Conservation (phyloP, 768 basidiomycete species). For the Floccularia luteovirens region DNA sequence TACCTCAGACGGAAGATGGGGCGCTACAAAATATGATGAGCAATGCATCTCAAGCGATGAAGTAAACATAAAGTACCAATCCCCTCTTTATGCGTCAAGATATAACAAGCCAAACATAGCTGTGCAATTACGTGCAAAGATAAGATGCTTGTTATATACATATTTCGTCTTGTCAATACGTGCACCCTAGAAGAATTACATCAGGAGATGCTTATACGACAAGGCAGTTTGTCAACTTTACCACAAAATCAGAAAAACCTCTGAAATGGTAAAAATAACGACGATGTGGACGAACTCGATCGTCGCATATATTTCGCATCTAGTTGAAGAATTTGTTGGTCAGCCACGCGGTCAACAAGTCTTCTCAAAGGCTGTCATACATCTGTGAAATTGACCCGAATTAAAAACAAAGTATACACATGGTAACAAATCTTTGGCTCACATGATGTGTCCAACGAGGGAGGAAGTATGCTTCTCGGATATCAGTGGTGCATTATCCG, state of each 20-base stretch:
- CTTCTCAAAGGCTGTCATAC: too few relatives aligned
- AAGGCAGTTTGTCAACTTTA: too few relatives aligned
- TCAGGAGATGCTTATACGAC: too few relatives aligned
- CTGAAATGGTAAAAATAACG: conserved; percentile 11
- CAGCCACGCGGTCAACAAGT: background rate
- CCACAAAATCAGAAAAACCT: conserved; percentile 12
- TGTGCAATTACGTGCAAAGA: conserved; percentile 8
- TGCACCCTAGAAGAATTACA: conserved; percentile 6
- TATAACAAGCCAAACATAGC: conserved; percentile 8
- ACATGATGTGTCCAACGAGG: conserved; percentile 7
- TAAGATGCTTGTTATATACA: conserved; percentile 6
- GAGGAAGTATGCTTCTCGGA: conserved; percentile 9
- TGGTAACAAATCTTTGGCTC: background rate
- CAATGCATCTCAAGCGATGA: too few relatives aligned
- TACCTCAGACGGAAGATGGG: too few relatives aligned
- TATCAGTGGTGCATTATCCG: background rate
- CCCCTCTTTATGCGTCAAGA: conserved; percentile 5
- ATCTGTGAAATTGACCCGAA: background rate
- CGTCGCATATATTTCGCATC: conserved; percentile 10
- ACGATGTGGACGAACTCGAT: conserved; percentile 11
- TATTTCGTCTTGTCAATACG: conserved; percentile 10
- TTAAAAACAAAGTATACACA: background rate
- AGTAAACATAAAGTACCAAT: conserved; percentile 3
- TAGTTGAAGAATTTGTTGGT: background rate
- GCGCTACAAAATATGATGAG: too few relatives aligned